phyloP scores from a whole-genome alignment of 768 basidiomycete genomes.

The Mycena vulgaris region DNA sequence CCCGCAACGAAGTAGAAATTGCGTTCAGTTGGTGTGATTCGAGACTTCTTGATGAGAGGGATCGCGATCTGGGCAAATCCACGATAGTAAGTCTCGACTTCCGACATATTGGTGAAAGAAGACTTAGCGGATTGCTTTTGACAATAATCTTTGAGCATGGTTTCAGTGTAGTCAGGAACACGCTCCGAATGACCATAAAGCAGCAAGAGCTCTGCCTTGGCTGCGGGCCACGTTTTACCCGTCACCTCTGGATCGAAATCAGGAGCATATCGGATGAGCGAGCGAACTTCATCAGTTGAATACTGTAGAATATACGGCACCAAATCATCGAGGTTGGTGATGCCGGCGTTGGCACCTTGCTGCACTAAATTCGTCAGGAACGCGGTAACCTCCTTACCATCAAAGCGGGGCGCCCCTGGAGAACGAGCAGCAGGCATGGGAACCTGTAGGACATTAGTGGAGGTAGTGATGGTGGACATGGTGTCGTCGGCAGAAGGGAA shows the following conservation, averaged over 20 bases:
- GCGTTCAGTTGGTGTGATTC: neutral
- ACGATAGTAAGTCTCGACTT: constrained; percentile 1
- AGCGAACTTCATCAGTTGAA: neutral
- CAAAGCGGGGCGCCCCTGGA: neutral
- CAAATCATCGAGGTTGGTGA: constrained; percentile 15
- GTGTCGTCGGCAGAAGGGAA: too few species aligned
- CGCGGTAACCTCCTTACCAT: too few species aligned
- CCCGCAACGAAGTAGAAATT: constrained; percentile 23
- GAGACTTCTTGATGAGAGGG: constrained; percentile 6
- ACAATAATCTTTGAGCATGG: neutral
- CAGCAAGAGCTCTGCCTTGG: neutral
- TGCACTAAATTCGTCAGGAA: neutral
- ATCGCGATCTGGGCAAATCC: constrained; percentile 8
- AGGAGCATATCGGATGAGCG: constrained; percentile 2
- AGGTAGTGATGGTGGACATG: too few species aligned
- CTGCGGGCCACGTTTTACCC: neutral
- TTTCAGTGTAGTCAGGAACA: constrained; percentile 7
- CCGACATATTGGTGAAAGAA: neutral
- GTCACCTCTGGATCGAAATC: constrained; percentile 7
- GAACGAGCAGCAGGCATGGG: neutral
- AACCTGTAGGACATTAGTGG: neutral
- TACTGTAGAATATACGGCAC: constrained; percentile 29
- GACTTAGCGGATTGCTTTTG: constrained; percentile 12
- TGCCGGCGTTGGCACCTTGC: constrained; percentile 29
- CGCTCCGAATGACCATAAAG: constrained; percentile 1